Evolutionary conservation across 352 stramenopile genomes (phyloP).

Genomic region (Blastocystis hominis): DNA sequence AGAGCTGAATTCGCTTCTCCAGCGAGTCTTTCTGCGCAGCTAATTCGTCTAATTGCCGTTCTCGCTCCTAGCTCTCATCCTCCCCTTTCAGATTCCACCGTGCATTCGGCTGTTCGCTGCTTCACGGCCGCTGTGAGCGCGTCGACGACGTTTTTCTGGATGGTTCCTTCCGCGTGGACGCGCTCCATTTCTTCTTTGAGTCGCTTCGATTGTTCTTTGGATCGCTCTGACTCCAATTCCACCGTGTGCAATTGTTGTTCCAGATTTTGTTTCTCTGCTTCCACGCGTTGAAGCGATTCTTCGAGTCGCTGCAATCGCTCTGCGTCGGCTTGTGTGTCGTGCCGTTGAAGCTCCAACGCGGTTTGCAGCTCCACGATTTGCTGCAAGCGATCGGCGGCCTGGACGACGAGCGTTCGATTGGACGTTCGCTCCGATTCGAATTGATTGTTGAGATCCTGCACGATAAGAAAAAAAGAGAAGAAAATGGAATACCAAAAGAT

Average conservation of each 20-base stretch:
- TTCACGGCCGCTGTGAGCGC: background rate
- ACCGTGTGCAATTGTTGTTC: background rate
- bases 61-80: background rate
- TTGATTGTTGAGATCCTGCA: background rate
- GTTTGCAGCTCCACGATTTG: constrained; percentile 15
- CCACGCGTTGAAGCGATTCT: background rate
- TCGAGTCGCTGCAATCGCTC: constrained; percentile 9
- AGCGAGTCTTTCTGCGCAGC: background rate
- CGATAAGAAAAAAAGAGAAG: background rate
- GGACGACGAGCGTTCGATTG: background rate
- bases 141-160: background rate
- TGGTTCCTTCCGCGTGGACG: background rate
- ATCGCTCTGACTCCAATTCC: background rate
- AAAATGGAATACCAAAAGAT: constrained; percentile 61
- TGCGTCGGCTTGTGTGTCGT: background rate
- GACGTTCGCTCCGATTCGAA: background rate
- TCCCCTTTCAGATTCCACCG: background rate
- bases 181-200: background rate
- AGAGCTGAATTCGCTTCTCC: background rate
- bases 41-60: background rate
- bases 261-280: background rate
- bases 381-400: constrained; percentile 17
- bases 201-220: background rate
- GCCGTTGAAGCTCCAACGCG: background rate
- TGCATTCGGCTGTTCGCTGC: background rate